These are phyloP conservation scores for Fusarium tuaranense DNA, from an alignment of 2,329 filamentous ascomycete genomes.

Conservation along the genomic window DNA sequence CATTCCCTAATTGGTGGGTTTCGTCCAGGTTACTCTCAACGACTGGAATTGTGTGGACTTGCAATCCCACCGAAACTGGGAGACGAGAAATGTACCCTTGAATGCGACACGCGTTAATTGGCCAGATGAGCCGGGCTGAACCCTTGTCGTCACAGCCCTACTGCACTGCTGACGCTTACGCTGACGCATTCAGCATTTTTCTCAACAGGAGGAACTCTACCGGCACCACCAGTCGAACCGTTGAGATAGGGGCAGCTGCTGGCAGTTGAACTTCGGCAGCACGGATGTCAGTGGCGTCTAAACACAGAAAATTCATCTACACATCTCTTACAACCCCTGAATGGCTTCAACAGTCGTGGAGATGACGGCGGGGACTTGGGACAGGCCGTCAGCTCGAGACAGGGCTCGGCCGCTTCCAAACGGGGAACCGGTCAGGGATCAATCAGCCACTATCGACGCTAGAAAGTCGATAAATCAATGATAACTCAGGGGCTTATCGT, in stretches of 20 bases:
- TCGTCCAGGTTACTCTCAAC: neutral
- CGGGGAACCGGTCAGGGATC: neutral
- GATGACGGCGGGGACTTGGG: neutral
- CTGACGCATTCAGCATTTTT: neutral
- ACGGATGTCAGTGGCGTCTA: neutral
- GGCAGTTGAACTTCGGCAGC: neutral
- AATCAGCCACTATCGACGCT: neutral
- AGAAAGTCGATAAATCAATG: neutral
- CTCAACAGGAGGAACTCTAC: neutral
- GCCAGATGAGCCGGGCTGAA: neutral
- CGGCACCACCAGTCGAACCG: neutral
- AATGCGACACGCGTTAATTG: neutral
- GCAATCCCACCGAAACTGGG: neutral
- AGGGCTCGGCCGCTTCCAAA: neutral
- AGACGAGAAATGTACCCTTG: neutral
- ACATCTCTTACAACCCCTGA: neutral
- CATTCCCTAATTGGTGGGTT: neutral
- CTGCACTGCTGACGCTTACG: neutral
- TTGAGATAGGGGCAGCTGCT: neutral
- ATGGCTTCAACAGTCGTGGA: neutral
- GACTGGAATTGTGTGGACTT: neutral
- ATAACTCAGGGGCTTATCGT: constrained; percentile 1
- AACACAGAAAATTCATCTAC: neutral
- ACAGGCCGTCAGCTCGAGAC: neutral
- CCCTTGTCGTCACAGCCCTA: neutral